Base-by-base conservation (phyloP, 768 basidiomycete genomes). In the Boletus eberwhitei region DNA sequence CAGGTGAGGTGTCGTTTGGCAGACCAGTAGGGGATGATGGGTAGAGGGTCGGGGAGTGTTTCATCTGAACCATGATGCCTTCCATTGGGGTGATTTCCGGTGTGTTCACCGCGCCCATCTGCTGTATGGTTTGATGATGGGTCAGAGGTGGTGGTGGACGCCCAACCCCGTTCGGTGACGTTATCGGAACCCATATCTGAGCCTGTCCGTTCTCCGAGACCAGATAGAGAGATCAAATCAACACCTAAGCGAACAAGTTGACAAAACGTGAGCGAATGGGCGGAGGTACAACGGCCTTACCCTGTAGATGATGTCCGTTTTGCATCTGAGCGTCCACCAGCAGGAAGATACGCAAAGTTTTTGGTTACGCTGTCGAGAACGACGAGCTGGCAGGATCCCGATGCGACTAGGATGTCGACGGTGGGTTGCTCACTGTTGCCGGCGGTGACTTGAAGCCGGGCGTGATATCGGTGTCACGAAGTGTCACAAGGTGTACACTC, bases 1-100 rank as follows among this genome's bases (percentile, higher is more conserved):
- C 88, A 92, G 13, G 90, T 93, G 35, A 92, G 80, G 74, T 98
- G 94, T 40, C 94, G 83, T 69, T 95, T 94, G 5, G 87, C 86
- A 39, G 88, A 87, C 88, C 88, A 91, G 71, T 89, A 88, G 0
- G 89, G 88, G 19, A 89, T 80, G 29, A 85, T 77, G 44, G 88
- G 85, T n/a, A 81, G 58, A 29, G 70, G 68, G 26, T 76, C 79
- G 2, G 81, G 54, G 65, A 77, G 34, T 5, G 77, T 78, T 47
- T 78, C 83, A 12, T 77, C 68, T 1, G 81, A 83, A 12, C 70
- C 74, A 59, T 73, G 77, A 26, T 32, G 71, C 59, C 62, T 69
- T n/a, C 69, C 73, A 39, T 75, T 60, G 26, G 54, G 52, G 67
- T 36, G 73, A 65, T 58, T 74, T 75, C 21, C 63, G 53, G 66